Evolutionary conservation across 257 asterid genomes (phyloP), one percentile per base, ranked within the genome.

Genomic region (Asclepias syriaca): DNA sequence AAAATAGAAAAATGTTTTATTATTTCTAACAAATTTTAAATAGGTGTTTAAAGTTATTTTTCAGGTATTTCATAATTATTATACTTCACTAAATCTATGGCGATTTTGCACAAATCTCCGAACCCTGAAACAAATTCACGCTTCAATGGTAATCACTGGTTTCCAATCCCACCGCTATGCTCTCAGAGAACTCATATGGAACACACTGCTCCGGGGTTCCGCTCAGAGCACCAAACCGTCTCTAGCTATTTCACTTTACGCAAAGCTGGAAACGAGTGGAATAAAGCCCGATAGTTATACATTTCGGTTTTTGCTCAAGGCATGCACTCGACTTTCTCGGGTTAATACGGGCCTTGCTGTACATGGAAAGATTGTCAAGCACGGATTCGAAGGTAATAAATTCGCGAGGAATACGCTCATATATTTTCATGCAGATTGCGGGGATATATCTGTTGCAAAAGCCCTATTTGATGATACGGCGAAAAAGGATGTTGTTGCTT

Each of bases 161-260:
- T 77, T 85, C 77, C 78, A 72, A 19, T 73, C 84, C 74, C 71
- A 79, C 65, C 81, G 61, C 3, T 32, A 64, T 19, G 75, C 86
- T 60, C 88, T 83, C 19, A 72, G 83, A 54, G 88, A 88, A 65
- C 85, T 88, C 67, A n/a, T 76, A 90, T 86, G 93, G 89, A 90
- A 90, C 83, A 85, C 91, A 8, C 72, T 90, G 84, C 88, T 88
- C 5, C 83, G 95, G 74, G 96, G 96, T 74, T 90, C 95, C 27
- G 93, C 95, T 57, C 93, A 88, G 83, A 86, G 96, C 80, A 39
- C 66, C 74, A 79, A n/a, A 18, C 95, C 96, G 3, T 80, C 81
- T 0, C 48, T 84, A 21, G 79, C 93, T 0, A 48, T 88, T 80
- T 48, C 91, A 0, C 70, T 84, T 43, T 90, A 76, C 49, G 56